Evolutionary conservation across 2,329 filamentous ascomycete genomes (phyloP), one percentile per base, ranked within the genome.

Genomic region (Zasmidium angulare): DNA sequence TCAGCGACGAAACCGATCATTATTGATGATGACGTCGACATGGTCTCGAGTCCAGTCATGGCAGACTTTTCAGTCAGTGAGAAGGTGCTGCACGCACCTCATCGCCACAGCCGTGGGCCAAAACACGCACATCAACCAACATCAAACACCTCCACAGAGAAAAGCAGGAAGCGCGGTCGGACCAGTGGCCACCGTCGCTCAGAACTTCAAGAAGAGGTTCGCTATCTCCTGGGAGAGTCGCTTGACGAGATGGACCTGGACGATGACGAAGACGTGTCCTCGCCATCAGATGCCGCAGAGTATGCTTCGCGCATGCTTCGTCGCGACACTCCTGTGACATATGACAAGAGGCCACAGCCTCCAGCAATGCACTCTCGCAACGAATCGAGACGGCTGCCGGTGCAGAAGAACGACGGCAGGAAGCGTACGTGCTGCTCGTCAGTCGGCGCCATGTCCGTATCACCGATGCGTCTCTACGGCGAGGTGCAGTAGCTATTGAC

Each of bases 191-290:
- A 68, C 22, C 66, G 69, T 43, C 68, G 71, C 57, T 69, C 67
- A 23, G 69, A 71, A 49, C 67, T 74, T 55, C 71, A 73, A 60
- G 69, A 73, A 63, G 71, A 74, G 63, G 69, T 73, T 12, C 72
- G 71, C 40, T 64, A 69, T 48, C 58, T 70, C 51, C 66, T 73
- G 43, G 67, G 71, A 56, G 70, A 72, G 55, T 66, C 66, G 21
- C 60, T 64, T 11, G 67, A 68, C 43, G 63, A 66, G 29, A 66
- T 67, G 58, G 68, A 71, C 40, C 58, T 69, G 40, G 67, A 69
- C 23, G 62, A 67, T 51, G 62, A 63, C 31, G 66, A 69, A 20
- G 47, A 58, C 52, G 56, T 59, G 48, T 58, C 59, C 36, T 68
- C 68, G 47, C 68, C 66, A 50, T 67, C 67, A 20, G 68, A 66